Conservation (phyloP, 257 asterid species). For the Salvia miltiorrhiza region DNA sequence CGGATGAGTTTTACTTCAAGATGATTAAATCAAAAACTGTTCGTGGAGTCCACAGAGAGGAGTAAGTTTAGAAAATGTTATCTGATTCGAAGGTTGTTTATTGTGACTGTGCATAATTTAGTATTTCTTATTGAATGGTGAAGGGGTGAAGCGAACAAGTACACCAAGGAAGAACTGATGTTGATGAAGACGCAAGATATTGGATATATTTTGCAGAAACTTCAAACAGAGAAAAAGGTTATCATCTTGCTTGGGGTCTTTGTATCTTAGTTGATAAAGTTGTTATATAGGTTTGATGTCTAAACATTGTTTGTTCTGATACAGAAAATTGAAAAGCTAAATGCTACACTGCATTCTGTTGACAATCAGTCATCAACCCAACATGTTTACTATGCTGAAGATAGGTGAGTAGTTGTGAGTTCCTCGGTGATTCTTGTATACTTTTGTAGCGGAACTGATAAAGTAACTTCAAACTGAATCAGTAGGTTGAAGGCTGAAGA, state of each 20-base stretch:
- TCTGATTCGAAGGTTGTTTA: neutral
- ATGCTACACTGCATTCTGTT: conserved; percentile 50
- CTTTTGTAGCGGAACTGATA: neutral
- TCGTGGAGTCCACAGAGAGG: conserved; percentile 65
- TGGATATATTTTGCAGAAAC: conserved; percentile 74
- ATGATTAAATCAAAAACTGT: conserved; percentile 62
- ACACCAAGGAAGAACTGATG: conserved; percentile 74
- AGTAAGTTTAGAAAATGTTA: conserved; percentile 37
- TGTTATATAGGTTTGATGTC: neutral
- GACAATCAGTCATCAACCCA: conserved; percentile 47
- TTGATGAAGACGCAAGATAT: conserved; percentile 92
- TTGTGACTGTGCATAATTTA: neutral
- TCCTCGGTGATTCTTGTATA: neutral
- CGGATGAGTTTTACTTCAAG: conserved; percentile 86
- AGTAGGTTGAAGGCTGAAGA: neutral
- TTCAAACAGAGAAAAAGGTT: conserved; percentile 92
- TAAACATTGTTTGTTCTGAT: conserved; percentile 18
- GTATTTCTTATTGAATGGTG: conserved; percentile 21
- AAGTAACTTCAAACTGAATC: neutral
- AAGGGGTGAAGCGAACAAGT: conserved; percentile 78
- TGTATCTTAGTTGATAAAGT: neutral
- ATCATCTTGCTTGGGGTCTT: neutral
- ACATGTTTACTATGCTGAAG: conserved; percentile 72
- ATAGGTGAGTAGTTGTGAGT: conserved; percentile 48
- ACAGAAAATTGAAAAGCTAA: conserved; percentile 81